phyloP scores from a whole-genome alignment of 2,329 filamentous ascomycete genomes.

The Shiraia bambusicola region DNA sequence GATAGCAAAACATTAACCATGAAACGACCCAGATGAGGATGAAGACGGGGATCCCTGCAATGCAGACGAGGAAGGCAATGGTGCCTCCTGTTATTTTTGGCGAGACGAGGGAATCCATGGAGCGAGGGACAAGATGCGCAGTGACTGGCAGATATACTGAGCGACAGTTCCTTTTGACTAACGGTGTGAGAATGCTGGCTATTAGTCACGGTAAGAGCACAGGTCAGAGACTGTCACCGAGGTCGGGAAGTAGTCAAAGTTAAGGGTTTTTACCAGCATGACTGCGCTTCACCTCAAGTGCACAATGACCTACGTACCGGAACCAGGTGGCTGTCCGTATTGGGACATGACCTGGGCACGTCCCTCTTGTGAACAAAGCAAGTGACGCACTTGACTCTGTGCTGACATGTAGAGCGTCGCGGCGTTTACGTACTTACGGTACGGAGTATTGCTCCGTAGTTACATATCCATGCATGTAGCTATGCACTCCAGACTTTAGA shows the following conservation, averaged over 20 bases:
- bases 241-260: not conserved
- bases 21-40: slow-evolving; percentile 25
- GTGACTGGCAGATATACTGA: slow-evolving; percentile 21
- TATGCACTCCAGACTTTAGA: slow-evolving; percentile 4
- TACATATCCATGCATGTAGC: no score
- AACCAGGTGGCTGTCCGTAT: not conserved
- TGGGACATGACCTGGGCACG: slow-evolving; percentile 3
- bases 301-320: slow-evolving; percentile 4
- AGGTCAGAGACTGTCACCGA: not conserved
- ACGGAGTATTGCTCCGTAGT: no score
- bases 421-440: slow-evolving; percentile 22
- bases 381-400: slow-evolving; percentile 16
- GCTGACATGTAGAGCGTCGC: slow-evolving; percentile 13
- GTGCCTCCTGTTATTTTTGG: slow-evolving; percentile 18
- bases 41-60: slow-evolving; percentile 29
- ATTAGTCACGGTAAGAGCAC: not conserved
- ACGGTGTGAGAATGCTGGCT: not conserved
- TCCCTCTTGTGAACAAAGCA: not conserved
- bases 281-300: not conserved
- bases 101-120: slow-evolving; percentile 10
- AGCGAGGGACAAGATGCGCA: slow-evolving; percentile 16
- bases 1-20: slow-evolving; percentile 32
- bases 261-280: not conserved
- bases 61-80: slow-evolving; percentile 27
- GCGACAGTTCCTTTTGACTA: not conserved